These are phyloP conservation scores for Thermomyces lanuginosus DNA, from an alignment of 2,329 filamentous ascomycete species.

Conservation along the genomic window DNA sequence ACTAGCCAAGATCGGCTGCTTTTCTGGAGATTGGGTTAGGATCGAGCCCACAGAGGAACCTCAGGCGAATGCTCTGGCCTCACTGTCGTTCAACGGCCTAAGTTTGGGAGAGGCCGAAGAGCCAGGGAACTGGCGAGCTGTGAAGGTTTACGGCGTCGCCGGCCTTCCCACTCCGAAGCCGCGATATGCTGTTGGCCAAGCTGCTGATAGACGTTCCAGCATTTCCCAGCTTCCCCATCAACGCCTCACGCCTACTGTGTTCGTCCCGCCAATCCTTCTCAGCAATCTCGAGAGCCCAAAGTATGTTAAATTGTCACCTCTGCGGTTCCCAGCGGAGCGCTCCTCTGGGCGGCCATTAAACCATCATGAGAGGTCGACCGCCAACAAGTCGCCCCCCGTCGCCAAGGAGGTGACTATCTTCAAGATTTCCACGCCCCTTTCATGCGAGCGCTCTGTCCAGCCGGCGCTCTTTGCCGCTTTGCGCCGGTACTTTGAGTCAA, in stretches of 20 bases:
- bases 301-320: conserved; percentile 61
- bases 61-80: conserved; percentile 37
- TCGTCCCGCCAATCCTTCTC: conserved; percentile 71
- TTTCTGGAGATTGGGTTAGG: conserved; percentile 92
- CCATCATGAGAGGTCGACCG: conserved; percentile 31
- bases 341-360: conserved; percentile 43
- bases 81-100: conserved; percentile 43
- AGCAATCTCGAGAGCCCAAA: conserved; percentile 67
- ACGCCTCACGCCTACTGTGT: conserved; percentile 44
- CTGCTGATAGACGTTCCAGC: conserved; percentile 36
- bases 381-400: conserved; percentile 36
- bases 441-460: conserved; percentile 70
- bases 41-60: conserved; percentile 64
- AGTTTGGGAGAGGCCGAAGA: conserved; percentile 34
- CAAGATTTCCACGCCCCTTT: conserved; percentile 76
- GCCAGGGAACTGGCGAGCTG: conserved; percentile 64
- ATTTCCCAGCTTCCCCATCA: conserved; percentile 33
- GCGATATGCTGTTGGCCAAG: conserved; percentile 39
- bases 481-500: conserved; percentile 75
- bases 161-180: conserved; percentile 40
- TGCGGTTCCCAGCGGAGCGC: conserved; percentile 26
- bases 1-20: conserved; percentile 79
- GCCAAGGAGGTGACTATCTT: conserved; percentile 71
- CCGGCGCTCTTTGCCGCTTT: conserved; percentile 72
- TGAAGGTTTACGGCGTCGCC: conserved; percentile 75